Conservation (phyloP, 2,329 filamentous ascomycete genomes). For the Parastagonospora nodorum region DNA sequence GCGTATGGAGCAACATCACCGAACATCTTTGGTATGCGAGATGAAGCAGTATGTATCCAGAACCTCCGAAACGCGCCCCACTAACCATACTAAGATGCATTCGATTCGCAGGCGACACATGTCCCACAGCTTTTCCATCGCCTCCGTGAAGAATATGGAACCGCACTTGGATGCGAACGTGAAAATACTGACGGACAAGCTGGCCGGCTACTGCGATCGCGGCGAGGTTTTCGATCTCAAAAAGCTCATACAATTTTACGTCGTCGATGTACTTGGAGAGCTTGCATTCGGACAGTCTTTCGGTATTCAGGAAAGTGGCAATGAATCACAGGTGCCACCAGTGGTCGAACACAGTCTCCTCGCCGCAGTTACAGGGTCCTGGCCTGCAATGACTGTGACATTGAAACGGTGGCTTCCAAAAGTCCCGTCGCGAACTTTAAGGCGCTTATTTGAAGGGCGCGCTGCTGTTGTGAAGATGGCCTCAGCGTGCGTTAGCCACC, state of each 20-base stretch:
- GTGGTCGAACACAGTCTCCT: not conserved
- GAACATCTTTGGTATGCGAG: not conserved
- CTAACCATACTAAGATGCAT: not conserved
- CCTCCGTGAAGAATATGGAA: slow-evolving; percentile 1
- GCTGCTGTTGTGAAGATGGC: not conserved
- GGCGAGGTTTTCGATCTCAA: not conserved
- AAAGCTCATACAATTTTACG: not conserved
- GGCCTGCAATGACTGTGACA: not conserved
- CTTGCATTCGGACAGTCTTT: not conserved
- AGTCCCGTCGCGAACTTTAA: not conserved
- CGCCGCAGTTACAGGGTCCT: not conserved
- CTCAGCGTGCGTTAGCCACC: not conserved
- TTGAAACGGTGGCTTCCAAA: not conserved
- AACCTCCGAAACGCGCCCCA: not conserved
- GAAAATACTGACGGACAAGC: not conserved
- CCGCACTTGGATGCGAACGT: not conserved
- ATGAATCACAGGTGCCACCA: not conserved
- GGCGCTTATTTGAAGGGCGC: not conserved
- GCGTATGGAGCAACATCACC: not conserved
- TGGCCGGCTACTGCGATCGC: not conserved
- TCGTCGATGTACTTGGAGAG: not conserved
- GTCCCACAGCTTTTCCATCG: not conserved
- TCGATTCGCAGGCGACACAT: not conserved
- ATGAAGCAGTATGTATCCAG: not conserved
- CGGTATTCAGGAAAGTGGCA: not conserved